Base-by-base conservation (phyloP, 163 green algal genomes). In the Chloroidium sp. region DNA sequence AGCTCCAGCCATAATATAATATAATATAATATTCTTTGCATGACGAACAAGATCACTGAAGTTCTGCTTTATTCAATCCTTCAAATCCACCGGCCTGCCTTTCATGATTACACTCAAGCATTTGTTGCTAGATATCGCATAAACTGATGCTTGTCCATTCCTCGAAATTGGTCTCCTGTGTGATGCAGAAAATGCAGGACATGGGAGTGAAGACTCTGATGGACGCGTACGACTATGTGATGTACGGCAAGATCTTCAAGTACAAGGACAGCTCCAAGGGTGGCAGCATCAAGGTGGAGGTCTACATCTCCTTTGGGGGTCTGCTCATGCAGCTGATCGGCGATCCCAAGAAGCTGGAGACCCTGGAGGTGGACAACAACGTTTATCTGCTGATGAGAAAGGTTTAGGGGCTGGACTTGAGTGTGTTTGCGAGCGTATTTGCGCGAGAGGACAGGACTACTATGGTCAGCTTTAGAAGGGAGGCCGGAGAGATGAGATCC, bases 151-250 rank as follows among this genome's bases (percentile, higher is more conserved):
- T 72, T 72, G 67, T 10, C 6, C 10, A 10, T 72, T n/a, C 6
- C 67, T 72, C 6, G 10, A 6, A 72, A 10, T 10, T 72, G 67
- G 6, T 72, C 6, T 6, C 67, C 10, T 6, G 67, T 59, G 36
- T 77, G 8, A 10, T 36, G 75, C 77, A 80, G 77, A 36, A 14
- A 2, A 80, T 80, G 77, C 77, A 80, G 36, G 62, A 36, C 77
- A 75, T 4, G 36, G 14, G 57, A 62, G 62, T 59, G 0, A 77
- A 58, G 0, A 69, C 87, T 1, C 87, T 98, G 10, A 93, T 95
- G 89, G 95, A 98, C 92, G 87, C 91, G 58, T 99, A 94, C 84
- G 95, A 99, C 59, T 99, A 98, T 86, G 96, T 99, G 3, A 98
- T 97, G 92, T 89, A 97, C 86, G 96, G 96, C 76, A 95, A 96